Conservation (phyloP, 2,329 filamentous ascomycete species). For the Alternaria brassicae region DNA sequence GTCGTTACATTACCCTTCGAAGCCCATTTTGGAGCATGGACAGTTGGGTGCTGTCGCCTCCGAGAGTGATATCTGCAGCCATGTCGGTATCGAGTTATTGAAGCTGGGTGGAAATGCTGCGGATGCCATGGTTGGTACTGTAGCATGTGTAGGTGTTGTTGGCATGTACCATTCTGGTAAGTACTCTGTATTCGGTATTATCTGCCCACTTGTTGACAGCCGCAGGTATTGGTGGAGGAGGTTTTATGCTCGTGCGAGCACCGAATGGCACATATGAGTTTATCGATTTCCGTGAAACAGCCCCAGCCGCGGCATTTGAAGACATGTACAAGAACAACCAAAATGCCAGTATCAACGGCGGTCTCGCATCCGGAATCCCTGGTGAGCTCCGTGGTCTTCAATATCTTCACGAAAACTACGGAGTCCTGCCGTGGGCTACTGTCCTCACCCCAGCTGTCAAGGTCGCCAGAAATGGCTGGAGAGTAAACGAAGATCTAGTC, state of each 20-base stretch:
- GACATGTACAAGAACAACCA: conserved; percentile 84
- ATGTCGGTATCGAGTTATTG: conserved; percentile 57
- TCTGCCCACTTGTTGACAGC: conserved; percentile 6
- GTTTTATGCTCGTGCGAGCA: conserved; percentile 83
- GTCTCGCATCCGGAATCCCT: conserved; percentile 72
- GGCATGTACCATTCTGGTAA: conserved; percentile 57
- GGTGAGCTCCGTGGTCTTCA: conserved; percentile 81
- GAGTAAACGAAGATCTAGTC: conserved; percentile 74
- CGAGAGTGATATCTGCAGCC: conserved; percentile 54
- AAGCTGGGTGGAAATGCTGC: conserved; percentile 60
- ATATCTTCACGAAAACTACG: conserved; percentile 76
- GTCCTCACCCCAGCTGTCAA: conserved; percentile 77
- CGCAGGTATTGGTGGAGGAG: conserved; percentile 82
- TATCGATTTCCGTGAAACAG: conserved; percentile 89
- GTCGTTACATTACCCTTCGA: conserved; percentile 16
- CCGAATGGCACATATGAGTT: conserved; percentile 79
- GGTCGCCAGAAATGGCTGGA: conserved; percentile 67
- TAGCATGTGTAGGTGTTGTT: conserved; percentile 57
- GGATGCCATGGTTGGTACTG: conserved; percentile 57
- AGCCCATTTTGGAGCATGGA: conserved; percentile 26
- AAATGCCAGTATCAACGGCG: conserved; percentile 71
- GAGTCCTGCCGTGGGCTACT: conserved; percentile 61
- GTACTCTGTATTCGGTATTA: background rate
- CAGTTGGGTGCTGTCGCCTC: conserved; percentile 56
- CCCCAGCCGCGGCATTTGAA: conserved; percentile 79